Percentiles rank a stretch among this genome's conserved stretches.
Evolutionary conservation across 371 early-diverging fungal species (phyloP).

Genomic region (Actinomortierella ambigua): DNA sequence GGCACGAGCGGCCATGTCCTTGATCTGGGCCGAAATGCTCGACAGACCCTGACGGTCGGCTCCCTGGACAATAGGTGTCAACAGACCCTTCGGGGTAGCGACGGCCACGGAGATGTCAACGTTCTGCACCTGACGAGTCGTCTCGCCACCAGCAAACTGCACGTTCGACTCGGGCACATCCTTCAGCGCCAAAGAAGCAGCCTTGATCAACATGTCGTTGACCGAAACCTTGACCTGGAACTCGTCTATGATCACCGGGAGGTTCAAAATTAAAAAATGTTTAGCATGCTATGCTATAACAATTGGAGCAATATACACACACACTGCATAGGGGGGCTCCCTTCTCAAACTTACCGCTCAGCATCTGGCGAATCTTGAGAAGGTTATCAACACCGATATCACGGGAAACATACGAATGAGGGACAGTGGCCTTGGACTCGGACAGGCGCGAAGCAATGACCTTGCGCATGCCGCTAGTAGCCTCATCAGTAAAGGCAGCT

Average conservation of each 20-base stretch:
- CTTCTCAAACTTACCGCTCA: slow-evolving; percentile 65
- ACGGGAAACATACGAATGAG: slow-evolving; percentile 77
- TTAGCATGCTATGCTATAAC: background rate
- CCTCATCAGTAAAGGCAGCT: slow-evolving; percentile 55
- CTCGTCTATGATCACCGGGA: slow-evolving; percentile 45
- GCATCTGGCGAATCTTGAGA: slow-evolving; percentile 63
- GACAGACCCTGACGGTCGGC: slow-evolving; percentile 83
- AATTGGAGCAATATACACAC: background rate
- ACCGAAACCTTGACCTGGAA: slow-evolving; percentile 72
- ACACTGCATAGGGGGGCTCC: background rate
- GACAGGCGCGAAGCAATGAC: slow-evolving; percentile 51
- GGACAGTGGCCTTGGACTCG: slow-evolving; percentile 57
- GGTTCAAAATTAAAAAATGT: background rate
- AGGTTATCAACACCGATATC: slow-evolving; percentile 71
- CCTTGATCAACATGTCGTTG: slow-evolving; percentile 89
- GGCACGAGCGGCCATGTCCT: slow-evolving; percentile 69
- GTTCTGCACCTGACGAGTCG: slow-evolving; percentile 57
- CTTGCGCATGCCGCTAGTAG: slow-evolving; percentile 68
- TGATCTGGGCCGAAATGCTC: slow-evolving; percentile 80
- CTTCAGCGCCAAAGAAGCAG: slow-evolving; percentile 74
- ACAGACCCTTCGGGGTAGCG: slow-evolving; percentile 95
- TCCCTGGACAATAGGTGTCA: slow-evolving; percentile 83
- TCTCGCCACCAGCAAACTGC: slow-evolving; percentile 51
- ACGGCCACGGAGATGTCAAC: slow-evolving; percentile 95
- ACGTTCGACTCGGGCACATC: slow-evolving; percentile 74